Percentiles rank a stretch among this genome's conserved stretches.
These are phyloP conservation scores for Bipolaris sorokiniana DNA, from an alignment of 2,329 filamentous ascomycete genomes.

Conservation along the genomic window DNA sequence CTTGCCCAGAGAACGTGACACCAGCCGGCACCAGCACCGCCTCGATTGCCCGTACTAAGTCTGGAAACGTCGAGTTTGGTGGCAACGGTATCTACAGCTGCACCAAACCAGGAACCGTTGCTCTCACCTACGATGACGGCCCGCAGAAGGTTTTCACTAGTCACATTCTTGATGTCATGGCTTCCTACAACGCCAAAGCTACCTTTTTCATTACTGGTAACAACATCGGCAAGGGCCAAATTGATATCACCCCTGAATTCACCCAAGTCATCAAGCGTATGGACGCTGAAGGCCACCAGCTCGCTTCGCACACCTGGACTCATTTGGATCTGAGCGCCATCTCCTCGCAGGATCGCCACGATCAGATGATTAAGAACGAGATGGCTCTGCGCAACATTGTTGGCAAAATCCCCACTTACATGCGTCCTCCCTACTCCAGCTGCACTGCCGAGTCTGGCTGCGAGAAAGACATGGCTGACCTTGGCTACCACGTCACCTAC, in stretches of 20 bases:
- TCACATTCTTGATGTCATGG: conserved; percentile 67
- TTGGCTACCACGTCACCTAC: conserved; percentile 67
- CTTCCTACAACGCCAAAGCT: conserved; percentile 65
- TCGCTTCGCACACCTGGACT: conserved; percentile 65
- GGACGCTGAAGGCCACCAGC: conserved; percentile 63
- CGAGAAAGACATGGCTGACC: conserved; percentile 47
- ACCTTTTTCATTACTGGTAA: conserved; percentile 71
- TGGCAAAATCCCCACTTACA: conserved; percentile 63
- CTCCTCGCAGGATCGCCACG: conserved; percentile 51
- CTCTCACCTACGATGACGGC: conserved; percentile 72
- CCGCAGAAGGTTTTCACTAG: conserved; percentile 64
- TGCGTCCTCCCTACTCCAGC: conserved; percentile 58
- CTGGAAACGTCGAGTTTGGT: conserved; percentile 64
- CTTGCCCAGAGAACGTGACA: conserved; percentile 64
- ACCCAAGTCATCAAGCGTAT: conserved; percentile 62
- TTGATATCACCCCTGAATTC: conserved; percentile 59
- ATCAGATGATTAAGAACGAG: conserved; percentile 61
- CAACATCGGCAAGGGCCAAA: conserved; percentile 62
- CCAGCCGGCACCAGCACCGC: conserved; percentile 63
- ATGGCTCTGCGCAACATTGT: conserved; percentile 63
- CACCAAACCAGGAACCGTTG: conserved; percentile 61
- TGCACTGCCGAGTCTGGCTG: conserved; percentile 50
- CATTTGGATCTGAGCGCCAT: conserved; percentile 58
- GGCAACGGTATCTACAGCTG: conserved; percentile 63
- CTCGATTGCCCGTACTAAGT: conserved; percentile 57